A percentile compares a stretch with the other conserved stretches of the same genome.
phyloP scores from a whole-genome alignment of 345 rosid species.

The Abelmoschus esculentus region DNA sequence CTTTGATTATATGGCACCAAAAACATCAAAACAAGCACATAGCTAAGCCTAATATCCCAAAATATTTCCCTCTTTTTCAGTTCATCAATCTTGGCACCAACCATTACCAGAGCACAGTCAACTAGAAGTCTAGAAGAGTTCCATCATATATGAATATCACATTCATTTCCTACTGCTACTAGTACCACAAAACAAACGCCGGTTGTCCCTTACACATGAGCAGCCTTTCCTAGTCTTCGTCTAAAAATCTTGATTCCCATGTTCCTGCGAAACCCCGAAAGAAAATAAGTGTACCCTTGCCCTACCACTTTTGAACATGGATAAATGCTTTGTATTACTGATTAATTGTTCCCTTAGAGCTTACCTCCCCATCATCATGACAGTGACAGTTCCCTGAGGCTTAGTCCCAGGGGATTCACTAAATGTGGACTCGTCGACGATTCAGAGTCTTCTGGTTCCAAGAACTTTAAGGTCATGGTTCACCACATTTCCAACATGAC shows the following conservation, averaged over 20 bases:
- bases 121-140: too few relatives aligned
- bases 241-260: conserved; percentile 81
- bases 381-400: conserved; percentile 93
- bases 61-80: too few relatives aligned
- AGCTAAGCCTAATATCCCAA: too few relatives aligned
- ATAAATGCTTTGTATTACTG: not conserved
- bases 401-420: conserved; percentile 87
- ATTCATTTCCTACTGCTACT: conserved; percentile 1
- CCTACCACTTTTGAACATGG: not conserved
- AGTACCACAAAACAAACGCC: conserved; percentile 4
- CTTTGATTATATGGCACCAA: too few relatives aligned
- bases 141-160: not conserved
- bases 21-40: too few relatives aligned
- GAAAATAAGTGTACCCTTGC: not conserved
- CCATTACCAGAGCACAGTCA: too few relatives aligned
- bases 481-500: conserved; percentile 80
- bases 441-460: conserved; percentile 62
- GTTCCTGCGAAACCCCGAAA: conserved; percentile 48
- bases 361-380: conserved; percentile 99
- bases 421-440: conserved; percentile 77
- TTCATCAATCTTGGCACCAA: too few relatives aligned
- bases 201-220: conserved; percentile 33
- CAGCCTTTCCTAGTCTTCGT: conserved; percentile 54
- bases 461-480: conserved; percentile 42
- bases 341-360: not conserved